Evolutionary conservation across 495 filamentous ascomycete species (phyloP).

Genomic region (Hypoxylon subgilvum): DNA sequence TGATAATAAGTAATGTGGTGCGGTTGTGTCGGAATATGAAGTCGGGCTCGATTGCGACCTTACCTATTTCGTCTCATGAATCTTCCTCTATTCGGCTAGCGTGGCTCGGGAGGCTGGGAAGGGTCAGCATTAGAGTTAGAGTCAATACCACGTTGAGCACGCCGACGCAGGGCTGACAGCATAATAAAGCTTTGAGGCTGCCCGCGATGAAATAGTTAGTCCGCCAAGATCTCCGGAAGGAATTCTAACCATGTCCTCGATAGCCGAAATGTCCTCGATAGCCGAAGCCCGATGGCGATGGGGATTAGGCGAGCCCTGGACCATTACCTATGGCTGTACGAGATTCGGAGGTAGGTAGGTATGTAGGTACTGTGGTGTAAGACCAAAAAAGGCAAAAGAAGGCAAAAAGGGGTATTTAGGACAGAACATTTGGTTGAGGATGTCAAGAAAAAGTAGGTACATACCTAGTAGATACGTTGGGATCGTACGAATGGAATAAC

Average conservation of each 20-base stretch:
- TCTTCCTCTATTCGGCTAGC: not conserved
- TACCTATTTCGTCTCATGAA: not conserved
- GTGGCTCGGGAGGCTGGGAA: not conserved
- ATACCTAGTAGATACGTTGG: too few species aligned
- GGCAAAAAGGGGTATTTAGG: too few species aligned
- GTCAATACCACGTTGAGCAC: not conserved
- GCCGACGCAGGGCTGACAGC: slow-evolving; percentile 27
- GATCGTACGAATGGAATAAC: too few species aligned
- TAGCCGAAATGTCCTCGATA: too few species aligned
- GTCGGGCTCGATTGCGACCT: not conserved
- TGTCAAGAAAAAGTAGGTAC: too few species aligned
- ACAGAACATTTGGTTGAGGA: too few species aligned
- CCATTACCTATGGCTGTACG: too few species aligned
- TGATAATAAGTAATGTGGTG: not conserved
- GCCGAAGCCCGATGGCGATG: not conserved
- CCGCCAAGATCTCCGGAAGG: slow-evolving; percentile 16
- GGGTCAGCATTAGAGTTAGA: not conserved
- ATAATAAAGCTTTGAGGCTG: not conserved
- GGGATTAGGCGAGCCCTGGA: too few species aligned
- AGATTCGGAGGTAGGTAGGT: too few species aligned
- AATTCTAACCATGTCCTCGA: slow-evolving; percentile 7
- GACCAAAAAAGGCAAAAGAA: too few species aligned
- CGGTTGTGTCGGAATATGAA: not conserved
- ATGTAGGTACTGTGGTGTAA: too few species aligned
- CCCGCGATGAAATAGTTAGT: slow-evolving; percentile 2